Evolutionary conservation across 768 basidiomycete species (phyloP), one percentile per base, ranked within the genome.

Genomic region (Fibroporia radiculosa): DNA sequence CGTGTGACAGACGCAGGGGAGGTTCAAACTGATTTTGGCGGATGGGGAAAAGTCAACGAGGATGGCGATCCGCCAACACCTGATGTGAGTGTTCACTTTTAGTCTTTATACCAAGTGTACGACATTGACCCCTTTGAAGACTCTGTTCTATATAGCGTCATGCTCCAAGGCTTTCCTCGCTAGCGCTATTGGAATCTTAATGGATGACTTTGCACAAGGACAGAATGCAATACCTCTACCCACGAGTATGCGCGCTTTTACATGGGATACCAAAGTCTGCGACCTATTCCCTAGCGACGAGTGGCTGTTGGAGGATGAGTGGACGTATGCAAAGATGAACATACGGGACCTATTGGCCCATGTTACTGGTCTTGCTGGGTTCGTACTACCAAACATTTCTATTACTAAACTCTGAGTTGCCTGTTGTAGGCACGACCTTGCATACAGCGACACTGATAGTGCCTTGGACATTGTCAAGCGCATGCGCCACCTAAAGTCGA

Each of bases 301-400:
- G 44, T 62, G 71, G 19, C 57, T 61, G 54, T 36, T 47, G 12
- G 29, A 32, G 16, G 70, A 73, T 49, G 47, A 58, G 8, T 68
- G 66, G 63, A 63, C 70, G 0, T 63, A 53, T 14, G 48, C 56
- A 38, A 61, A 55, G 45, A 65, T 65, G 0, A 66, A 60, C 35
- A 20, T 73, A 4, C 53, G 58, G 5, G 72, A 73, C 47, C 56
- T 68, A 1, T 48, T 72, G 14, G 57, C 69, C 3, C 72, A 72
- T 22, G 57, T 65, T 8, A 63, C 68, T 24, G 73, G 72, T 4
- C 3, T 74, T 7, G 61, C 62, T 3, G 52, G 66, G 68, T 70
- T 25, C 5, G n/a, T 28, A 22, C 6, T 22, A 6, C 35, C 14
- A 4, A 22, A n/a, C n/a, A n/a, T n/a, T n/a, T 47, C 4, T 8